Percentiles rank a stretch among this genome's conserved stretches.
phyloP scores from a whole-genome alignment of 257 asterid genomes.

The Handroanthus guayacan region DNA sequence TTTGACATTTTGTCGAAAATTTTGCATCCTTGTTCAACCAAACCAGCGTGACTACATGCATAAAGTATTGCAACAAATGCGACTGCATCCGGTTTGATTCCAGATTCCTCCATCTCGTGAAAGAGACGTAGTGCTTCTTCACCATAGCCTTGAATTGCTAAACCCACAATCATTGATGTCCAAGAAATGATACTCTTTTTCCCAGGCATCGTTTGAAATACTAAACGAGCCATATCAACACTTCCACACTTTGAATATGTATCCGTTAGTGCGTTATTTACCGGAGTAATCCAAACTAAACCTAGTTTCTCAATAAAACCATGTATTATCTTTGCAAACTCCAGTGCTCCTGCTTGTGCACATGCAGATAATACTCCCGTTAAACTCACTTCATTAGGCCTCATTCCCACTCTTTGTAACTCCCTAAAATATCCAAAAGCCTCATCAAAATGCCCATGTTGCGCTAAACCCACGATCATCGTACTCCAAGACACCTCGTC shows the following conservation, averaged over 20 bases:
- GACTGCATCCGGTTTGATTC: constrained; percentile 69
- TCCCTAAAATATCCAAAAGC: constrained; percentile 62
- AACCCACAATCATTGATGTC: constrained; percentile 77
- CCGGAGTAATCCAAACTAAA: constrained; percentile 63
- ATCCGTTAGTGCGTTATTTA: constrained; percentile 80
- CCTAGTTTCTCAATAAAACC: constrained; percentile 74
- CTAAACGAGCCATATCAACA: constrained; percentile 69
- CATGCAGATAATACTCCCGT: constrained; percentile 82
- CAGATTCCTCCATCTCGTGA: constrained; percentile 67
- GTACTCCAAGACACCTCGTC: constrained; percentile 92
- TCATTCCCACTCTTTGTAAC: constrained; percentile 56
- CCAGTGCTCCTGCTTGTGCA: constrained; percentile 76
- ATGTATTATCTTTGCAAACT: constrained; percentile 67
- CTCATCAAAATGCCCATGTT: constrained; percentile 58
- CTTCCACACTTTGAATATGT: constrained; percentile 81
- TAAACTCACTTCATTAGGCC: constrained; percentile 79
- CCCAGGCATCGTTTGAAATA: constrained; percentile 70
- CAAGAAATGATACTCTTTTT: constrained; percentile 69
- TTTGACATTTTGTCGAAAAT: constrained; percentile 64
- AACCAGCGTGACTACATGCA: constrained; percentile 93
- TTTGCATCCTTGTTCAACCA: constrained; percentile 63
- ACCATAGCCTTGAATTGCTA: constrained; percentile 85
- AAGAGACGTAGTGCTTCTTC: constrained; percentile 70
- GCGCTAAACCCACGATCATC: constrained; percentile 67
- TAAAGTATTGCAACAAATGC: constrained; percentile 65